Evolutionary conservation across 164 flowering plant species (phyloP).

Genomic region (Dillenia suffruticosa): DNA sequence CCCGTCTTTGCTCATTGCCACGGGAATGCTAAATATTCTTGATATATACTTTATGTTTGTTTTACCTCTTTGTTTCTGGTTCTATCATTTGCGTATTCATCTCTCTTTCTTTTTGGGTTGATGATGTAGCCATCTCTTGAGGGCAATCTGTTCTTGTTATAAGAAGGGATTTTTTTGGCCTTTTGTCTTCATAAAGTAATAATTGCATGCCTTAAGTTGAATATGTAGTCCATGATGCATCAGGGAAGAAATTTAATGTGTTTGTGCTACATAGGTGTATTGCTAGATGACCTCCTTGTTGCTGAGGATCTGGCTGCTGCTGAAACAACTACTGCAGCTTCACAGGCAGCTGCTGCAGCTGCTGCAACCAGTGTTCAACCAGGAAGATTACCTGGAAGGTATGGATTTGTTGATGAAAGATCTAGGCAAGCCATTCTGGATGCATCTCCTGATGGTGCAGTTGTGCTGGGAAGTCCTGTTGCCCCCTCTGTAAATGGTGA

Average conservation of each 20-base stretch:
- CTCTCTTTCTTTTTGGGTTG: too few species aligned
- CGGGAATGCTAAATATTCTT: too few species aligned
- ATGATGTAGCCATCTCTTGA: too few species aligned
- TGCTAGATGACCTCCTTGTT: constrained; percentile 74
- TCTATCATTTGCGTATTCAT: too few species aligned
- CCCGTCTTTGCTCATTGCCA: too few species aligned
- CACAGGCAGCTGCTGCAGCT: constrained; percentile 78
- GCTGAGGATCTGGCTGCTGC: constrained; percentile 87
- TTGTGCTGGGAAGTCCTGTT: constrained; percentile 69
- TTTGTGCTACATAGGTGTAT: constrained; percentile 39
- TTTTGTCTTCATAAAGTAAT: too few species aligned
- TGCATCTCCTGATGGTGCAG: constrained; percentile 58
- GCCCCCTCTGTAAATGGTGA: constrained; percentile 78
- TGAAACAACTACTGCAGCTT: constrained; percentile 70
- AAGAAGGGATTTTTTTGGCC: too few species aligned
- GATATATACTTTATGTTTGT: too few species aligned
- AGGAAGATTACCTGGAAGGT: constrained; percentile 46
- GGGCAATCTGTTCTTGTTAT: too few species aligned
- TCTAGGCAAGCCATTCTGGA: constrained; percentile 37
- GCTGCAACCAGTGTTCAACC: constrained; percentile 49
- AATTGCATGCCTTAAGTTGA: too few species aligned
- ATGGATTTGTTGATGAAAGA: constrained; percentile 58
- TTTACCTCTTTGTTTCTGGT: too few species aligned
- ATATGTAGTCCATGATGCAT: too few species aligned
- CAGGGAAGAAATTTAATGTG: not conserved